Base-by-base conservation (phyloP, 805 yeast species). In the Myxozyma neotropica region DNA sequence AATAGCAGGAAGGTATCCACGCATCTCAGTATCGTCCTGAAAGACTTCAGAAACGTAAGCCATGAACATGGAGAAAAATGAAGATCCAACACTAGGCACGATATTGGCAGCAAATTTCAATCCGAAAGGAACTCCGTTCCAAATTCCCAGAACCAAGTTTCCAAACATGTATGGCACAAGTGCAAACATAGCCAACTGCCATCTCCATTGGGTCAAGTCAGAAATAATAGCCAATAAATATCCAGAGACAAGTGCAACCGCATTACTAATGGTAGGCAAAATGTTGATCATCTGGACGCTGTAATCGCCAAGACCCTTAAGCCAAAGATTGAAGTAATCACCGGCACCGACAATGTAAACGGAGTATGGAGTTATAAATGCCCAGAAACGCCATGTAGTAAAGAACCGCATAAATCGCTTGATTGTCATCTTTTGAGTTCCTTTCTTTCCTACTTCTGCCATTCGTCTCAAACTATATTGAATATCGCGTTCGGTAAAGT, bases 251-350 rank as follows among this genome's bases (percentile, higher is more conserved):
- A 73, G 58, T 21, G 71, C 71, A 17, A 69, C 60, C 23, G 69
- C 75, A 49, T 68, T 70, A 13, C 71, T 71, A 12, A 69, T 74
- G 3, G 76, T 73, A 40, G 77, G 77, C 45, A 72, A 68, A 2
- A 60, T 63, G 57, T 74, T 74, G 33, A 68, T 65, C 48, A 71
- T 67, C 19, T 68, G 47, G 21, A 73, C 70, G 15, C 67, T 38
- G 55, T 68, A 74, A 24, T 61, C 61, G 7, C 21, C 52, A 12
- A 61, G 57, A 10, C 62, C 60, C 61, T 70, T 59, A 40, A 74
- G 67, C 74, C 74, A 74, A 23, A 73, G 62, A 45, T 45, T 53
- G 35, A 60, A 24, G 31, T 60, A 60, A 27, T 57, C 58, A 38
- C 64, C 64, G 10, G 64, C 61, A 19, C 64, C 64, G 15, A 48